These are phyloP conservation scores for Fabrea salina DNA, from an alignment of 169 alveolate genomes.

Conservation along the genomic window DNA sequence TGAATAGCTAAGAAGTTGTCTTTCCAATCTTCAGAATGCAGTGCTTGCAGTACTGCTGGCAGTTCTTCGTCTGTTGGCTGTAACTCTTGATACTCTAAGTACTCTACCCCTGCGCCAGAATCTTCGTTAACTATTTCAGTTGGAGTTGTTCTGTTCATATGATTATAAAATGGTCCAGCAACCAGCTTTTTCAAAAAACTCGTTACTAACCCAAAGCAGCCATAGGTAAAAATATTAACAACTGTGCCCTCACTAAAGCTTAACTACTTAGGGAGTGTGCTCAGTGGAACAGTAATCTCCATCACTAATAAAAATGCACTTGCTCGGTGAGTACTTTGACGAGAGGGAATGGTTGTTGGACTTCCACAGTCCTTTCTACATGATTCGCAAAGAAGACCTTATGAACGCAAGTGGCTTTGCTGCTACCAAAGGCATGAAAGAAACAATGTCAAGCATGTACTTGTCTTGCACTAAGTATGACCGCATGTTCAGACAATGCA, in stretches of 20 bases:
- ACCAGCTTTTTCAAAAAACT: no score
- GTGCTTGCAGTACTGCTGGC: background rate
- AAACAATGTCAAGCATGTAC: conserved; percentile 27
- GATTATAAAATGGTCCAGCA: no score
- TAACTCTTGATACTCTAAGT: background rate
- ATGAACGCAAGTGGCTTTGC: background rate
- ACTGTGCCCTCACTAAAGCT: no score
- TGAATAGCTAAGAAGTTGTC: background rate
- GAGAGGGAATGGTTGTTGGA: conserved; percentile 25
- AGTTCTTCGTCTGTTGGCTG: background rate
- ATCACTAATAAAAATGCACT: background rate
- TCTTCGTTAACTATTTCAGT: no score
- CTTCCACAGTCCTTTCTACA: background rate
- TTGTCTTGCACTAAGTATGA: conserved; percentile 19
- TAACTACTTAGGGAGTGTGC: no score
- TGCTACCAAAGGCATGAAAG: conserved; percentile 21
- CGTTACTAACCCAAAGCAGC: no score
- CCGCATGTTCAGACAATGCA: conserved; percentile 23
- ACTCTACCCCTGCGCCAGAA: background rate
- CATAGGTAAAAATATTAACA: no score
- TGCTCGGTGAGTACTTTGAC: conserved; percentile 31
- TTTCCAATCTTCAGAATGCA: conserved; percentile 2
- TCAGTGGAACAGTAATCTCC: no score
- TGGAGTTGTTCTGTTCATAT: no score
- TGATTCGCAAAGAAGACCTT: background rate